Base-by-base conservation (phyloP, 108 stramenopile genomes). In the Mayamaea pseudoterrestris region DNA sequence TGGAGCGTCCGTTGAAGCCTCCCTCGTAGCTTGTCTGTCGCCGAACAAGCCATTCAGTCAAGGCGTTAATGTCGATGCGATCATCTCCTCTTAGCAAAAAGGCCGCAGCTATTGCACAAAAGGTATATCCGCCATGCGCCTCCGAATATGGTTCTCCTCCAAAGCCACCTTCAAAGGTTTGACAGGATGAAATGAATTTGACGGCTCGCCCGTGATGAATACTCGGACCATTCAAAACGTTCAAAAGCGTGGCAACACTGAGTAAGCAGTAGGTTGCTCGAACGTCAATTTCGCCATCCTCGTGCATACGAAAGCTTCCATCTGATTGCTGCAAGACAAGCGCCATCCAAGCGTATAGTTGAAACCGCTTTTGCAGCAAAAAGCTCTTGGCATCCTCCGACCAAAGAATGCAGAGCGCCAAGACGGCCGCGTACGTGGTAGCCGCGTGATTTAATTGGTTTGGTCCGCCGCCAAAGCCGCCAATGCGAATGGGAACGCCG, bases 61-160 rank as follows among this genome's bases (percentile, higher is more conserved):
- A 63, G 29, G 76, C 69, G 3, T 66, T 43, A 0, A 86, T 47
- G 62, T 93, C 69, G 18, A 81, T 44, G 4, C 27, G n/a, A 23
- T 65, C 18, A 21, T 47, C 14, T 20, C 25, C 22, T 5, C 39
- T 36, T 36, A 76, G 13, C 0, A 68, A 13, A 39, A 71, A 55
- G 37, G 57, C 32, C 3, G 93, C 84, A 5, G 95, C 94, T 18
- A 93, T 32, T 3, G 93, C 97, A 66, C 98, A 99, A 68, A 88
- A 97, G 14, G 85, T 78, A 66, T 99, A 99, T 35, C 97, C 98
- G 14, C 98, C 98, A 66, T 99, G 98, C 2, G 96, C 95, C 70
- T 99, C 98, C 34, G 76, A 63, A 31, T 61, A 64, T 0, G 96
- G 95, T 62, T 97, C 98, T 32, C 95, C 96, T 1, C 93, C 83